These are phyloP conservation scores for Acanthamoeba divionensis DNA, from an alignment of 208 protist species.

Conservation along the genomic window DNA sequence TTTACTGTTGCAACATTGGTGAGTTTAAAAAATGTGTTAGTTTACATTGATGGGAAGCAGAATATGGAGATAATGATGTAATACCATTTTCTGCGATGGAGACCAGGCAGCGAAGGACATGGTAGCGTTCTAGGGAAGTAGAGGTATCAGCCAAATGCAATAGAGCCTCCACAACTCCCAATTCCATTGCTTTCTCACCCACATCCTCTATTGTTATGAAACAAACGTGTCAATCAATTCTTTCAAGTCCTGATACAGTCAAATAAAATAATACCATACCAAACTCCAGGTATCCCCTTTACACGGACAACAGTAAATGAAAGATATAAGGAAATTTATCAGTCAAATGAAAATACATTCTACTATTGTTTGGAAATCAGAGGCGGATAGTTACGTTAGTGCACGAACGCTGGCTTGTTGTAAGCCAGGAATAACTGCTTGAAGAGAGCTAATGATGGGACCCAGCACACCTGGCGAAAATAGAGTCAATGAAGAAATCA, in stretches of 20 bases:
- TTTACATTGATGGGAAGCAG: background rate
- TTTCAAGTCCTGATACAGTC: too few relatives aligned
- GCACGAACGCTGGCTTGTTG: constrained; percentile 26
- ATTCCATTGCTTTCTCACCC: constrained; percentile 43
- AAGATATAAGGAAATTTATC: too few relatives aligned
- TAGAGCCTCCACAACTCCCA: constrained; percentile 38
- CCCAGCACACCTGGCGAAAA: background rate
- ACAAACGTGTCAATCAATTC: too few relatives aligned
- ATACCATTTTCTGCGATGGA: constrained; percentile 46
- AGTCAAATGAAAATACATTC: too few relatives aligned
- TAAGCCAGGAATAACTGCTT: constrained; percentile 20
- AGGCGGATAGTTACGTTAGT: background rate
- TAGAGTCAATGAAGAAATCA: too few relatives aligned
- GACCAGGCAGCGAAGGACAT: constrained; percentile 38
- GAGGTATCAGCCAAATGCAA: background rate
- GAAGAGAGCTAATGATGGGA: constrained; percentile 1
- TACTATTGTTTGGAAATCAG: too few relatives aligned
- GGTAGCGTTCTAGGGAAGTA: background rate
- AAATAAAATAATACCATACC: too few relatives aligned
- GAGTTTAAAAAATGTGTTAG: background rate
- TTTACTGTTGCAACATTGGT: background rate
- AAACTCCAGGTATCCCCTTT: too few relatives aligned
- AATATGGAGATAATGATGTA: background rate
- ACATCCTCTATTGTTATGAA: background rate
- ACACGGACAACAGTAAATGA: too few relatives aligned